Evolutionary conservation across 108 stramenopile species (phyloP), one percentile per base, ranked within the genome.

Genomic region (Pseudonitzschia pungens): DNA sequence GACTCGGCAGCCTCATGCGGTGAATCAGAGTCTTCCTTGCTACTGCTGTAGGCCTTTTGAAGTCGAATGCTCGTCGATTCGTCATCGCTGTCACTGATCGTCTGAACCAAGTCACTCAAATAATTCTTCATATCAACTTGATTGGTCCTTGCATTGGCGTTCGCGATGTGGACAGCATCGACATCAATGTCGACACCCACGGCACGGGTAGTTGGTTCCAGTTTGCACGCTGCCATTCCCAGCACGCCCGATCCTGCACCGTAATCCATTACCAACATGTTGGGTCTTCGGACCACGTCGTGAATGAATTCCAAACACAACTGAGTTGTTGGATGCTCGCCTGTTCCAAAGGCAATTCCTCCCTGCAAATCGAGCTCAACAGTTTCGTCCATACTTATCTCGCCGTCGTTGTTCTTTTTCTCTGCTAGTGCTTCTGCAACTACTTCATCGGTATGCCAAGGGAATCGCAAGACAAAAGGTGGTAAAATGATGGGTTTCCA

Each of bases 311-410:
- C 79, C 56, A 93, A 66, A 72, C 92, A 93, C 27, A 93, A 51
- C 59, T 86, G 84, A 20, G 92, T 93, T 12, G 92, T 93, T 42
- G 89, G 88, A 76, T 93, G 92, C 59, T 93, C 92, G n/a, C 92
- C 92, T 0, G 92, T 89, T 52, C 92, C 92, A 85, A 93, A 93
- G 32, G 92, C 92, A 63, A 90, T 85, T 0, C 89, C 92, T 48
- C 92, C 92, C 71, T 93, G 85, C 40, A 93, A 54, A 36, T 78
- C 33, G 45, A 92, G 79, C 67, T 85, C 71, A 9, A 85, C 78
- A 31, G 78, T 68, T 26, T 50, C 40, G 15, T 44, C 24, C 24
- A 24, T 24, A 0, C 42, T 67, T 1, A 63, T 44, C 26, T 81
- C 63, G 1, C 22, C 66, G 11, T 33, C 41, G 4, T 2, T 21